Conservation (phyloP, 305 asterid species). For the Andrographis paniculata region DNA sequence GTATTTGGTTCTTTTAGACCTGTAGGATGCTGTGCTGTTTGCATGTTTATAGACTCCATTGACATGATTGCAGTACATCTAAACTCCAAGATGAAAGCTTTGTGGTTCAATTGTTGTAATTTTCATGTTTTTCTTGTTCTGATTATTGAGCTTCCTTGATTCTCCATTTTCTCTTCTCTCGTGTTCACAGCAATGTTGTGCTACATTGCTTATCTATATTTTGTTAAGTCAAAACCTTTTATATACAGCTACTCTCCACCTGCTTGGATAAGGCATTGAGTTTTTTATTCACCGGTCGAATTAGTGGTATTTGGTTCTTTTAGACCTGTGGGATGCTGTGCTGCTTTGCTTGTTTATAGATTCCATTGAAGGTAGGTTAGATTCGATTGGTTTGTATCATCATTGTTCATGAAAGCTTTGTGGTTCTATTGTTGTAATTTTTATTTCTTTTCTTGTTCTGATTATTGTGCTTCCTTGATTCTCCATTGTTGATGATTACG, state of each 20-base stretch:
- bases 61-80: too few relatives aligned
- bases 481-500: not conserved
- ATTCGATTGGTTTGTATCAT: not conserved
- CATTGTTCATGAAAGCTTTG: too few relatives aligned
- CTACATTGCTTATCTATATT: too few relatives aligned
- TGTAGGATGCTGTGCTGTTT: not conserved
- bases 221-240: not conserved
- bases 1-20: not conserved
- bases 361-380: not conserved
- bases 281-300: not conserved
- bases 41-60: not conserved
- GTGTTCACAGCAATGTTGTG: too few relatives aligned
- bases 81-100: too few relatives aligned
- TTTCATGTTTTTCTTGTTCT: too few relatives aligned
- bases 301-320: not conserved
- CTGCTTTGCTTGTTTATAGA: not conserved
- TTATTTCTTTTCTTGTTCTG: not conserved
- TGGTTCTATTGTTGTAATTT: too few relatives aligned
- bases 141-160: too few relatives aligned
- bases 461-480: not conserved
- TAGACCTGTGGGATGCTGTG: not conserved
- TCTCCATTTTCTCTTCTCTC: too few relatives aligned
- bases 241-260: not conserved
- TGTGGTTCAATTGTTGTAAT: too few relatives aligned
- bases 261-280: not conserved